Percentiles rank a stretch among this genome's conserved stretches.
Evolutionary conservation across 805 yeast genomes (phyloP).

Genomic region (Suhomyces kilbournensis): DNA sequence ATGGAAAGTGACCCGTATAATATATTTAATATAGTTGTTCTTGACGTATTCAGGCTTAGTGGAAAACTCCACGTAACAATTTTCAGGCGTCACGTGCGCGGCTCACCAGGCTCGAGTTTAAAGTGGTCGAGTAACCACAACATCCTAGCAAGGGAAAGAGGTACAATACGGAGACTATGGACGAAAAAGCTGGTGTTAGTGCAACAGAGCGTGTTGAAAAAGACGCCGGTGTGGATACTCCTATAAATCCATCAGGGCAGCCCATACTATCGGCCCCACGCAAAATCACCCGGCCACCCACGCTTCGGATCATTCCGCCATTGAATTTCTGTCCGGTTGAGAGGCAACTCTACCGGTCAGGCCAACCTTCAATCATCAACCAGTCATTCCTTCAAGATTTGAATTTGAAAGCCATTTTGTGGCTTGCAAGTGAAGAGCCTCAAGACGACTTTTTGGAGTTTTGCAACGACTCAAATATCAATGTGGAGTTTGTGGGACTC

Average conservation of each 20-base stretch:
- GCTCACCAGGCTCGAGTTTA: not conserved
- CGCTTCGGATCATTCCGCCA: conserved; percentile 81
- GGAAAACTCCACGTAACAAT: not conserved
- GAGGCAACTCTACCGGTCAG: conserved; percentile 78
- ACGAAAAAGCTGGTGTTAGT: not conserved
- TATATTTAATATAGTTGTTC: not conserved
- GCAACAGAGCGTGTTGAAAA: not conserved
- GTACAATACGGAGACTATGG: not conserved
- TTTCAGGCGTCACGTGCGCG: not conserved
- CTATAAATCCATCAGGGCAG: not conserved
- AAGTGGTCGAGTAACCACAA: not conserved
- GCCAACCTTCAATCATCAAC: conserved; percentile 93
- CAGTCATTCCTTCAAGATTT: conserved; percentile 79
- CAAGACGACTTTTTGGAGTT: conserved; percentile 82
- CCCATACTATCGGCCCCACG: conserved; percentile 1
- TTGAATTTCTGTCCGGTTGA: conserved; percentile 95
- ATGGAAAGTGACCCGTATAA: not conserved
- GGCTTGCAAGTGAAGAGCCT: conserved; percentile 97
- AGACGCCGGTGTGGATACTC: not conserved
- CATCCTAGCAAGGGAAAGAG: not conserved
- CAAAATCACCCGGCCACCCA: conserved; percentile 49
- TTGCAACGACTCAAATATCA: conserved; percentile 68
- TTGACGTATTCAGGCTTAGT: not conserved
- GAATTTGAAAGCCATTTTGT: conserved; percentile 73
- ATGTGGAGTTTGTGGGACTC: conserved; percentile 78